Evolutionary conservation across 2,329 filamentous ascomycete species (phyloP), one percentile per base, ranked within the genome.

Genomic region (Scedosporium aurantiacum): DNA sequence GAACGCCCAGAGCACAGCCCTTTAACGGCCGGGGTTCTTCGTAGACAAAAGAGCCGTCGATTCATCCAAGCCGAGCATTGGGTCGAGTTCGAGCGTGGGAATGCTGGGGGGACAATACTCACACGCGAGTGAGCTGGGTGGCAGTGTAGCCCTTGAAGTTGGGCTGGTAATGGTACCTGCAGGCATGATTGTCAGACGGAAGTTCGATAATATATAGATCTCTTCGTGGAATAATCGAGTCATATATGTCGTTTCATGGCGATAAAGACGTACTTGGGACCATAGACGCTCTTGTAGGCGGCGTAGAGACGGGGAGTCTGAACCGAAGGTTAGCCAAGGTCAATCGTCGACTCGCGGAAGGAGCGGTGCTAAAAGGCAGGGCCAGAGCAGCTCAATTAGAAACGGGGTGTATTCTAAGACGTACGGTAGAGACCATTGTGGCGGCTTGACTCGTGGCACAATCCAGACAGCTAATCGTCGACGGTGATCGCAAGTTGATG

Each of bases 211-310:
- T n/a, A n/a, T n/a, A n/a, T n/a, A n/a, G n/a, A n/a, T n/a, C n/a
- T n/a, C n/a, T n/a, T 54, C 50, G 23, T 5, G 12, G 37, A 41
- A 18, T 37, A 21, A 47, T 40, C 28, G 56, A 54, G 54, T 28
- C 58, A 47, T 21, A 45, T 47, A 47, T 63, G 41, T 37, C 14
- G n/a, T 25, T 12, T 14, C 14, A 27, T 7, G 52, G 59, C 62
- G 37, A 59, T 57, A 28, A 12, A 18, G 64, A 71, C 72, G 75
- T 82, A 87, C 85, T 85, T 87, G 60, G 85, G 85, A 71, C 83
- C 84, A 72, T 83, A 86, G 66, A 79, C 76, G 75, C 82, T 86
- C 76, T 80, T 81, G 79, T 85, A 87, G 65, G 72, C 67, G 64
- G 73, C 69, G 70, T 74, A 72, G 73, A 73, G 76, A 71, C 75